A percentile compares a stretch with the other conserved stretches of the same genome.
Conservation (phyloP, 1,284 basidiomycete genomes). For the Tausonia pullulans region DNA sequence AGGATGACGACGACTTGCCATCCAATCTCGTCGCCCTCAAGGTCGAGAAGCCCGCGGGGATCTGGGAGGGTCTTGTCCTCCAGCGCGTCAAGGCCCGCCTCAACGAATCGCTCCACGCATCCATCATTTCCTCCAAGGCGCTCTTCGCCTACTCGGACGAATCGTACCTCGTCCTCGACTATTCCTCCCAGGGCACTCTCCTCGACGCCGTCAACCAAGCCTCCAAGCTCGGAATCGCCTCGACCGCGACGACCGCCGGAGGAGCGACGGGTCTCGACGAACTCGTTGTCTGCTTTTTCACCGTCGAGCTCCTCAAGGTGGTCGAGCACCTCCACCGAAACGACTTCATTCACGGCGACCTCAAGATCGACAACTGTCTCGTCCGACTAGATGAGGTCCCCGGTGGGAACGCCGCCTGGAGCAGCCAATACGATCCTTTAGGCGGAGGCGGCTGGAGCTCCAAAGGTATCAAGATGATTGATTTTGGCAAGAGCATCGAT, state of each 20-base stretch:
- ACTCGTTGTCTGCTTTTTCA: conserved; percentile 88
- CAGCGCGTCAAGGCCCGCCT: conserved; percentile 61
- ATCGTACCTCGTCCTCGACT: conserved; percentile 78
- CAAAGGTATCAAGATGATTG: conserved; percentile 87
- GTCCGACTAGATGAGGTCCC: conserved; percentile 75
- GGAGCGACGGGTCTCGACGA: conserved; percentile 58
- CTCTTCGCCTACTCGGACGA: conserved; percentile 80
- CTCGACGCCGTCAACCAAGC: conserved; percentile 88
- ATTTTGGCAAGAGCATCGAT: conserved; percentile 92
- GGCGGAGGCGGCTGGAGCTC: conserved; percentile 72
- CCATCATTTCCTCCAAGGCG: conserved; percentile 60
- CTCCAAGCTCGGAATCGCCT: conserved; percentile 41
- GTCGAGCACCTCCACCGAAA: conserved; percentile 69
- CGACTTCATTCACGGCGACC: conserved; percentile 90
- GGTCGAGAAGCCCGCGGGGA: conserved; percentile 73
- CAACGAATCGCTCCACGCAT: conserved; percentile 43
- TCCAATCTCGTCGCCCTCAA: conserved; percentile 72
- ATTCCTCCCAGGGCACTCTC: conserved; percentile 82
- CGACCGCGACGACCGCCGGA: conserved; percentile 28
- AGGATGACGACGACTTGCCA: conserved; percentile 47
- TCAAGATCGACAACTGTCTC: conserved; percentile 98
- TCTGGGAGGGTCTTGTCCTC: conserved; percentile 91
- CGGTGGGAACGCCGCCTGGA: conserved; percentile 58
- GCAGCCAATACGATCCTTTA: conserved; percentile 56
- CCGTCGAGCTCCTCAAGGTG: conserved; percentile 73